Evolutionary conservation across 1,284 basidiomycete species (phyloP).

Genomic region (Rhodotorula sp.): DNA sequence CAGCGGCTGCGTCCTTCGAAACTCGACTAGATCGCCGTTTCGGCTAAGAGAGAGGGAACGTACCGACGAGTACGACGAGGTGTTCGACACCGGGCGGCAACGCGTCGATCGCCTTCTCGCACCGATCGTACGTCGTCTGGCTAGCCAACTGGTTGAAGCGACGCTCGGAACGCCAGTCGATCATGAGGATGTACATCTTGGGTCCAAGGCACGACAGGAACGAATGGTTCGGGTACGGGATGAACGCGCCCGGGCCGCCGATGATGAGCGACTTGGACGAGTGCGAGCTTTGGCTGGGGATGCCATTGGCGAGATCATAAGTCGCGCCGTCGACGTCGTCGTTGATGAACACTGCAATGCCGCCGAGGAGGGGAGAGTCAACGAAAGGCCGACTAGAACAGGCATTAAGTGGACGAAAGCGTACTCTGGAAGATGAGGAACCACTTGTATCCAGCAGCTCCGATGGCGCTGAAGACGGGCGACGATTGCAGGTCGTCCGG

Average conservation of each 20-base stretch:
- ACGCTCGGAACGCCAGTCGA: constrained; percentile 83
- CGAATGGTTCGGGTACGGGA: constrained; percentile 76
- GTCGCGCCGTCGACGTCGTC: constrained; percentile 69
- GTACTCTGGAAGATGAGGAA: constrained; percentile 78
- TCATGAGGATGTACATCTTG: constrained; percentile 58
- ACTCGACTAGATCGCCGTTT: neutral
- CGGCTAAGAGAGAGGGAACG: neutral
- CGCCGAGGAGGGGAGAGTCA: neutral
- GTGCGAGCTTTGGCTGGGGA: constrained; percentile 11
- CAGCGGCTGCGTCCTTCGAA: neutral
- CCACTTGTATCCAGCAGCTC: constrained; percentile 65
- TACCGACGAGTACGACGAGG: constrained; percentile 73
- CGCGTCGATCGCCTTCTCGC: constrained; percentile 57
- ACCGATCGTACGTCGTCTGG: constrained; percentile 64
- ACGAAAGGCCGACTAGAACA: too few species aligned
- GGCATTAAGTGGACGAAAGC: constrained; percentile 40
- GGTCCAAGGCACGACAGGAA: constrained; percentile 60
- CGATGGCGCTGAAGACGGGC: constrained; percentile 64
- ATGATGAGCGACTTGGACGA: constrained; percentile 56
- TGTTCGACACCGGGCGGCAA: constrained; percentile 71
- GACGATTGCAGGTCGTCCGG: constrained; percentile 72
- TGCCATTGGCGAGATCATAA: constrained; percentile 57
- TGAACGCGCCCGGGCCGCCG: constrained; percentile 70
- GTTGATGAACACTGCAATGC: constrained; percentile 31
- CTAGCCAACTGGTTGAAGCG: constrained; percentile 76